Evolutionary conservation across 352 stramenopile species (phyloP), one percentile per base, ranked within the genome.

Genomic region (Phytophthora multivora): DNA sequence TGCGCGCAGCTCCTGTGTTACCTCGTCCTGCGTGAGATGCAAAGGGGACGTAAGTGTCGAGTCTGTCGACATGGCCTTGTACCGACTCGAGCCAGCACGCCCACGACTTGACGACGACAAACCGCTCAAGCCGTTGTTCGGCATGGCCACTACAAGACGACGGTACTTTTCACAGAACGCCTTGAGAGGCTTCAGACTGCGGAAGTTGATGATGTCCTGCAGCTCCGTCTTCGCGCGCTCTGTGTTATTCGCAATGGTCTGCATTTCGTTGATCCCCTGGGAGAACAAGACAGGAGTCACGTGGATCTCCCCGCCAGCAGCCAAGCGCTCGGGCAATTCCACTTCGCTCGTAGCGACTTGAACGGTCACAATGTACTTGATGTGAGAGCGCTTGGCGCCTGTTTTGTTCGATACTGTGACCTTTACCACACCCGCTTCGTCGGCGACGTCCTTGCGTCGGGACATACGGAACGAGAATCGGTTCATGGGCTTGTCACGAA

Each of bases 221-320:
- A 96, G 71, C 68, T 95, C 86, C 5, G 88, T 96, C 73, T 96
- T 95, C 21, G 83, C 82, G 26, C 86, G 83, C 36, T 95, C 86
- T 5, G 88, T 96, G 60, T 95, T 90, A 71, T 98, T 98, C 2
- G 90, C 90, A 42, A 98, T 91, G 12, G 91, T 97, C 75, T 98
- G 91, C 88, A 96, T 97, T 69, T 98, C 93, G 66, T 98, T 98
- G 66, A 98, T 97, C 30, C 93, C 93, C 51, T 98, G 88, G 5
- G 88, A 95, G 56, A 96, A 93, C n/a, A 96, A 54, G 18, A 94
- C 51, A 1, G 87, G 85, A n/a, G 82, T 94, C 36, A 96, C 83
- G 12, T 82, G 69, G 61, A 96, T 92, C 67, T 94, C 82, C 4
- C 87, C 87, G 35, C 85, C 83, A 3, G 55, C 55, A 15, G 83